Conservation (phyloP, 2,329 filamentous ascomycete species). For the Alternaria brassicae region DNA sequence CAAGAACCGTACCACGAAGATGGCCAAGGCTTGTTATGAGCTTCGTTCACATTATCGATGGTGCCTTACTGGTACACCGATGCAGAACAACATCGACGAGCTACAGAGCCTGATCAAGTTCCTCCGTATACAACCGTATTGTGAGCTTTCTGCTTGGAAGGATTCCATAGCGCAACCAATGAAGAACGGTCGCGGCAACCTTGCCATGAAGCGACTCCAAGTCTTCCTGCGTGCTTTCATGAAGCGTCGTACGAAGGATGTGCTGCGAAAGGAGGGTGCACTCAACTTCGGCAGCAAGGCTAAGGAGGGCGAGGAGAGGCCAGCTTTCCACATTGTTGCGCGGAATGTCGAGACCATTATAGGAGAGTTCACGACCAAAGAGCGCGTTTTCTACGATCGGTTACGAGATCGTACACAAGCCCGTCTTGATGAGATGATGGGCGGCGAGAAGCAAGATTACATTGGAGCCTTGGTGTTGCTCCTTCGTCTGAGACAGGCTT, state of each 20-base stretch:
- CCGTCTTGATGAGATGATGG: slow-evolving; percentile 89
- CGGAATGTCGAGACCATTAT: slow-evolving; percentile 84
- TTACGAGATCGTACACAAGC: slow-evolving; percentile 85
- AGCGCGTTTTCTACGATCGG: slow-evolving; percentile 84
- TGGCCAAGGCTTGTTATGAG: slow-evolving; percentile 89
- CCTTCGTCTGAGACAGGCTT: slow-evolving; percentile 88
- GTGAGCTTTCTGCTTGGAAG: slow-evolving; percentile 86
- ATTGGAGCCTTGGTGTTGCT: slow-evolving; percentile 92
- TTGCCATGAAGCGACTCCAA: slow-evolving; percentile 87
- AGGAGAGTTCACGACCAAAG: slow-evolving; percentile 78
- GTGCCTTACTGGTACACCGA: slow-evolving; percentile 94
- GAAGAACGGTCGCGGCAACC: slow-evolving; percentile 86
- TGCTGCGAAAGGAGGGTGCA: slow-evolving; percentile 87
- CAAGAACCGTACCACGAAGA: slow-evolving; percentile 97
- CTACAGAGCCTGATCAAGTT: slow-evolving; percentile 93
- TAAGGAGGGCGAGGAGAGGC: slow-evolving; percentile 62
- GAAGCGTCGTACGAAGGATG: slow-evolving; percentile 97
- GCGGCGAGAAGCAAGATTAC: slow-evolving; percentile 79
- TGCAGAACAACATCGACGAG: slow-evolving; percentile 98
- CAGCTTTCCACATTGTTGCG: slow-evolving; percentile 88
- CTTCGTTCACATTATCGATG: slow-evolving; percentile 87
- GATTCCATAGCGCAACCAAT: slow-evolving; percentile 88
- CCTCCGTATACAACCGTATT: slow-evolving; percentile 88
- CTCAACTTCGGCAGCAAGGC: slow-evolving; percentile 76
- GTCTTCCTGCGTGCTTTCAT: slow-evolving; percentile 90